Base-by-base conservation (phyloP, 2,329 filamentous ascomycete genomes). In the Neonectria faginata region DNA sequence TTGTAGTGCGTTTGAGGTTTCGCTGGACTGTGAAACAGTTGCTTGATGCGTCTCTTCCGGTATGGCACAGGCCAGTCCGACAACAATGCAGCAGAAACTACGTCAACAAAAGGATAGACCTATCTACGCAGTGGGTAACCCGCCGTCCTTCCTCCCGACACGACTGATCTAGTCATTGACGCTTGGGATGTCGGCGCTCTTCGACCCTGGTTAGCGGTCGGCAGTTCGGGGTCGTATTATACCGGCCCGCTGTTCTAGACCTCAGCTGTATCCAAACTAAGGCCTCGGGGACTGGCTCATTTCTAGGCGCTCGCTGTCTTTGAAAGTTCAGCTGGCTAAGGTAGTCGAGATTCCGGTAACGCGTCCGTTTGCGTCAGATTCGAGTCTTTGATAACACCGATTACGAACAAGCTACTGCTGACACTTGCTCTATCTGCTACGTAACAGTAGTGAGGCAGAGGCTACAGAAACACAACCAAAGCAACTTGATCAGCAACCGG, bases 221-320 rank as follows among this genome's bases (percentile, higher is more conserved):
- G 51, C 18, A 53, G 51, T 60, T 27, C 51, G 45, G 20, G 11
- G 52, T 54, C 25, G 22, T 16, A 54, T 54, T 51, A 8, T 39
- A 53, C 14, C 57, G 42, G 57, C 31, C 50, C 20, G 57, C 50
- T 47, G 50, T 48, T 39, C 50, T 25, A n/a, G 50, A 6, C 50
- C 50, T 39, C 50, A n/a, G 20, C 31, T 20, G 50, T 31, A 11
- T 53, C 50, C 22, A 39, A 31, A 22, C 10, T 31, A 7, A 16
- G 27, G 18, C 27, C 4, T 18, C 10, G 18, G 27, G 25, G 27
- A 29, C 47, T 31, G 27, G 27, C 47, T 50, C 27, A 31, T 29
- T 50, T 27, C 20, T 3, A 50, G 11, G 16, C 27, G 25, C 48
- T 51, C n/a, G 5, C 29, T 29, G n/a, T 33, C 5, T 12, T 20